Evolutionary conservation across 257 asterid genomes (phyloP), one percentile per base, ranked within the genome.

Genomic region (Haberlea rhodopensis): DNA sequence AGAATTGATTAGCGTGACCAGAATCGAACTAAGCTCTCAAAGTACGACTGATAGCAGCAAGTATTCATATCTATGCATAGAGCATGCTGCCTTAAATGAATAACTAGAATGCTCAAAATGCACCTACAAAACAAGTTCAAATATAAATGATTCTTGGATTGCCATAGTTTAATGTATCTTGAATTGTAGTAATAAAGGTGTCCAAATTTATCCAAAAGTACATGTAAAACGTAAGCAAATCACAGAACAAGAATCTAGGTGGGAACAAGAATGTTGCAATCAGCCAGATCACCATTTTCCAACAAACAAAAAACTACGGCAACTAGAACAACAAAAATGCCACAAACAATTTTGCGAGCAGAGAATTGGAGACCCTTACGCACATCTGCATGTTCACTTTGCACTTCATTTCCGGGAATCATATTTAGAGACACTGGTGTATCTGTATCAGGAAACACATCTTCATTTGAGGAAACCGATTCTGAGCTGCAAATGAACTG

Each of bases 381-480:
- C 61, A 57, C 62, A 57, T 28, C 15, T 21, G 48, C 51, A 27
- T 53, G 53, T 27, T 63, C 59, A 23, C 43, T 7, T 71, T 25
- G 74, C 65, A 37, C 53, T 76, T 73, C 62, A 25, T 63, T 70
- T 46, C 10, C 60, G 53, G 71, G 54, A 49, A 62, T 63, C 53
- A 56, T 67, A 54, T 67, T 73, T 18, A 70, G 37, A 9, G 75
- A 68, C n/a, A 74, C 55, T 67, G 43, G 74, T 53, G 29, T 40
- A 61, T 78, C 72, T 25, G 68, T 73, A 73, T 72, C 72, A 54
- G 60, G 58, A 57, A 67, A 63, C 71, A 67, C 78, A 52, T 77
- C 82, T 67, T 80, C 82, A 5, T 90, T 81, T 20, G 96, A 86
- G 63, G 84, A 87, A 65, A 81, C 84, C 2, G 96, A 90, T 53